Evolutionary conservation across 176 grass and related monocot species (phyloP).

Genomic region (Guadua angustifolia): DNA sequence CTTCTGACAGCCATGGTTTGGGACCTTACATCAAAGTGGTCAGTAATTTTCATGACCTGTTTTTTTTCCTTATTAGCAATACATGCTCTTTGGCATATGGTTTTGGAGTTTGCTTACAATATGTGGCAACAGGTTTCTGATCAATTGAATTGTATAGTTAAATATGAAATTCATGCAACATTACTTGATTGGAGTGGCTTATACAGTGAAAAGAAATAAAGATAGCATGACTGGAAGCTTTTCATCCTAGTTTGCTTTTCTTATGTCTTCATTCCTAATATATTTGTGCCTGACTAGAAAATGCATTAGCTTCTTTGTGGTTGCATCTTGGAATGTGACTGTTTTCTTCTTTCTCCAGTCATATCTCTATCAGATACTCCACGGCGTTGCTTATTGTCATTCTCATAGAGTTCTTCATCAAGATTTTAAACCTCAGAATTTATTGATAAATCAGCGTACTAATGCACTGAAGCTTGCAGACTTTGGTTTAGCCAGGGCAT

Average conservation of each 20-base stretch:
- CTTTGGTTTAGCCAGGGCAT: constrained; percentile 90
- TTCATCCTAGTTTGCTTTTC: constrained; percentile 16
- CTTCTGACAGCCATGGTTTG: neutral
- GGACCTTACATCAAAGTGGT: constrained; percentile 16
- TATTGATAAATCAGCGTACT: constrained; percentile 79
- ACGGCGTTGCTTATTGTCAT: constrained; percentile 83
- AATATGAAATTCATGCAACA: constrained; percentile 16
- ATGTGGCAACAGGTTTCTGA: constrained; percentile 12
- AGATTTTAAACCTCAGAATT: constrained; percentile 95
- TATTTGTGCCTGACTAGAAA: neutral
- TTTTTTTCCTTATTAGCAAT: constrained; percentile 13
- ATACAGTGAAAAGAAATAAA: neutral
- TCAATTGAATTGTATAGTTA: neutral
- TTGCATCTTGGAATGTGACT: constrained; percentile 39
- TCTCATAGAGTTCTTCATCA: constrained; percentile 93
- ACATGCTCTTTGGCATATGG: neutral
- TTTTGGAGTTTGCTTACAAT: neutral
- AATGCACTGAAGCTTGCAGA: constrained; percentile 93
- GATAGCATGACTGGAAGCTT: neutral
- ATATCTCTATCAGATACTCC: constrained; percentile 88
- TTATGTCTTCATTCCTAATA: neutral
- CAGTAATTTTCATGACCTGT: neutral
- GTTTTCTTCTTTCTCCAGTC: constrained; percentile 51
- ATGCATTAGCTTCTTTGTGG: constrained; percentile 26
- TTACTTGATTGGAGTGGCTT: neutral